phyloP scores from a whole-genome alignment of 768 basidiomycete genomes.

The Filobasidium floriforme region DNA sequence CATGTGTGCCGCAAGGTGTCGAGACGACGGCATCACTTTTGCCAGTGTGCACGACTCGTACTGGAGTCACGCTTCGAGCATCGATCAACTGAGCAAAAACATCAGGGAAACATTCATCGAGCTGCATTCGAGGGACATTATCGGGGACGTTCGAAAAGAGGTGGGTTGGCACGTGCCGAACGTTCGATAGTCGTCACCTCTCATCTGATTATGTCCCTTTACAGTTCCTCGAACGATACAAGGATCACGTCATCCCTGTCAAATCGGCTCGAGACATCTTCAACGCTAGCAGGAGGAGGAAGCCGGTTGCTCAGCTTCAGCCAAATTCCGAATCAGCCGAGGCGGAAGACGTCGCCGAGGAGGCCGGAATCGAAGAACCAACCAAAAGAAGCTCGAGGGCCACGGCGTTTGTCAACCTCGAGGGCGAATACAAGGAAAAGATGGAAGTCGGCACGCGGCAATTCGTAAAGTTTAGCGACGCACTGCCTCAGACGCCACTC shows the following conservation, averaged over 20 bases:
- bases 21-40: conserved; percentile 66
- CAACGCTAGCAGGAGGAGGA: conserved; percentile 2
- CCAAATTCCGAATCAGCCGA: neutral
- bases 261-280: conserved; percentile 29
- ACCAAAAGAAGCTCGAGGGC: conserved; percentile 13
- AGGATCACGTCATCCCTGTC: conserved; percentile 48
- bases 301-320: neutral
- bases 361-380: neutral
- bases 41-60: conserved; percentile 98
- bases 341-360: conserved; percentile 53
- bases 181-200: neutral
- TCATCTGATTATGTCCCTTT: neutral
- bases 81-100: conserved; percentile 78
- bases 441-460: conserved; percentile 29
- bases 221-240: conserved; percentile 71
- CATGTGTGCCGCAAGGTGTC: conserved; percentile 83
- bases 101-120: conserved; percentile 92
- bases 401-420: conserved; percentile 11
- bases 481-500: conserved; percentile 72
- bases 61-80: conserved; percentile 86
- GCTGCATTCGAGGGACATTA: conserved; percentile 78
- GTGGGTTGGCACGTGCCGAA: conserved; percentile 48
- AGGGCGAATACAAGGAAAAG: conserved; percentile 12
- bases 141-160: conserved; percentile 65
- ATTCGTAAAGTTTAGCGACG: conserved; percentile 64